A percentile compares a stretch with the other conserved stretches of the same genome.
phyloP scores from a whole-genome alignment of 23 red algal genomes.

The Rhodosorus marinus region DNA sequence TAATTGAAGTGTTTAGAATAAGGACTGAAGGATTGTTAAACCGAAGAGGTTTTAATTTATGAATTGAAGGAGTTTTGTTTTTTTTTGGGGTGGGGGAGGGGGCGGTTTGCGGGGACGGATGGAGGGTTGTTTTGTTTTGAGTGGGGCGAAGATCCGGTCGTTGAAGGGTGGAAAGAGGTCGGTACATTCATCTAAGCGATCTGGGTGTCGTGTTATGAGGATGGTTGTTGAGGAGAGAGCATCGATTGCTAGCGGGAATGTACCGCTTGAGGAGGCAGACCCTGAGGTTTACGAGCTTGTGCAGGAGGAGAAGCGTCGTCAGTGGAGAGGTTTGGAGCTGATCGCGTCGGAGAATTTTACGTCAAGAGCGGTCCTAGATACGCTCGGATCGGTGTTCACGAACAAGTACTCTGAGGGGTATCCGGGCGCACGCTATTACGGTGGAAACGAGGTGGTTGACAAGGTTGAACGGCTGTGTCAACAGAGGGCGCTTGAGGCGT shows the following conservation, averaged over 20 bases:
- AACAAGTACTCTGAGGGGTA: conserved; percentile 99
- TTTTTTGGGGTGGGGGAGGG: no score
- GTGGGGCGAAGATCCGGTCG: no score
- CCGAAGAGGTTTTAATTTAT: no score
- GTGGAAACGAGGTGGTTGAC: conserved; percentile 88
- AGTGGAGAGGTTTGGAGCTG: conserved; percentile 86
- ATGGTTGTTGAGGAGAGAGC: no score
- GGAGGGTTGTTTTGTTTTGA: no score
- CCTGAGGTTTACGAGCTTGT: conserved; percentile 58
- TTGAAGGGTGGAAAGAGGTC: no score
- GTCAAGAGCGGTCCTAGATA: conserved; percentile 63
- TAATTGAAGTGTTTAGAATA: no score
- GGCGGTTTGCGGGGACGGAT: no score
- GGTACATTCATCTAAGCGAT: no score
- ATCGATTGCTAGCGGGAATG: conserved; percentile 20
- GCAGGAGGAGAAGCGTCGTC: conserved; percentile 60
- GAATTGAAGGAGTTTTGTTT: no score
- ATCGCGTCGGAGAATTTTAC: conserved; percentile 99
- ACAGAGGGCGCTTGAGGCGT: conserved; percentile 73
- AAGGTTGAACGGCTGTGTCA: conserved; percentile 76
- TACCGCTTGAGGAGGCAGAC: conserved; percentile 38
- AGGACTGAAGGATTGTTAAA: no score
- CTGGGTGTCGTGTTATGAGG: no score
- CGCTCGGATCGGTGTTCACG: conserved; percentile 73
- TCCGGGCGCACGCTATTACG: conserved; percentile 86